Evolutionary conservation across 2,329 filamentous ascomycete genomes (phyloP), one percentile per base, ranked within the genome.

Genomic region (Cytospora piceicola): DNA sequence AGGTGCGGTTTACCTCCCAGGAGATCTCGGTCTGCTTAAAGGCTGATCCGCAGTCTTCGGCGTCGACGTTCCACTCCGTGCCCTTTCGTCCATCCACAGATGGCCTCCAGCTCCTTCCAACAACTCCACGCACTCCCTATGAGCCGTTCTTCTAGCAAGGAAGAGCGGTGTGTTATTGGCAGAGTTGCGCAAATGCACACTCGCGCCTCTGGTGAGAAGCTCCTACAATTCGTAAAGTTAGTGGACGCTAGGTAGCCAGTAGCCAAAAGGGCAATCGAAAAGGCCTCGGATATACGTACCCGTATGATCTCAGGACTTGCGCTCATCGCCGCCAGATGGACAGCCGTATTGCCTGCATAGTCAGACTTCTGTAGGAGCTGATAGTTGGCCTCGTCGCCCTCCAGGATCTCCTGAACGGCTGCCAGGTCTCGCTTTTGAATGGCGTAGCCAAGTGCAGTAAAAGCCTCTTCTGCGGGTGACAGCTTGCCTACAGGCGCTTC

Each of bases 401-500:
- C 84, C 65, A 94, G 83, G 56, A 94, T 84, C 66, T 90, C 85
- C 70, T 81, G 81, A 24, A 93, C 89, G 24, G 85, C 83, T 54
- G 81, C 79, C 58, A 91, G 75, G 74, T 94, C 87, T 30, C 90
- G 90, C 66, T 88, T 86, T 67, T 88, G 86, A 71, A 96, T 91
- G 51, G 91, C 91, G 75, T 95, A 95, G 20, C 91, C 92, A 12
- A 96, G 84, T 1, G 89, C 88, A 2, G 91, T 89, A 72, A 96
- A 88, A 61, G 87, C 89, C 52, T 89, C 86, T 68, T 88, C 84
- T 67, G 76, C 74, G 3, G 78, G 71, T 0, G 81, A 81, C 39
- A 86, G 77, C 58, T 77, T 79, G 32, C 76, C 74, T 36, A 78
- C 77, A 22, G 76, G 77, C 59, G 76, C 74, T 64, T 81, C 81